Conservation (phyloP, 2,329 filamentous ascomycete genomes). For the Leptosphaerulina australis region DNA sequence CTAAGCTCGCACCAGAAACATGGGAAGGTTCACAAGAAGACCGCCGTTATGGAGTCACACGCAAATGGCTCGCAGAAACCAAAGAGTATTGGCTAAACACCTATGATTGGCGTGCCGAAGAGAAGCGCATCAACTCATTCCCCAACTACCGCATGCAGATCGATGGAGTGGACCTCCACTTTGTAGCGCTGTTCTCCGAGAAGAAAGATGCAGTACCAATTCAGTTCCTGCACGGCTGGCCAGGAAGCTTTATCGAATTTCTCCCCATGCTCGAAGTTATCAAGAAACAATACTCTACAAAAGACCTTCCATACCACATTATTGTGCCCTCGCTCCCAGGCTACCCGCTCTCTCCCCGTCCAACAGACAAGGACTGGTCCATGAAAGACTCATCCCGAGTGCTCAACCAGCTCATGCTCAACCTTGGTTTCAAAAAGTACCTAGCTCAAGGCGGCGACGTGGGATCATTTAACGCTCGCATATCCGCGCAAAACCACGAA, state of each 20-base stretch:
- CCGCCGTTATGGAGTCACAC: conserved; percentile 38
- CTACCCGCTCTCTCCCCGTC: conserved; percentile 58
- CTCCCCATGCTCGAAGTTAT: conserved; percentile 58
- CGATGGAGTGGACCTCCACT: conserved; percentile 57
- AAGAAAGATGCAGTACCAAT: conserved; percentile 60
- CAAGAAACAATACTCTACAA: conserved; percentile 55
- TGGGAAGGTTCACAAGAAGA: conserved; percentile 39
- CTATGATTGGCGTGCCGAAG: conserved; percentile 48
- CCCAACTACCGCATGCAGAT: conserved; percentile 59
- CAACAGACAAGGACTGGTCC: conserved; percentile 54
- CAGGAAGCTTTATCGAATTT: conserved; percentile 63
- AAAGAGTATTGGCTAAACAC: conserved; percentile 48
- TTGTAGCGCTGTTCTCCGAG: conserved; percentile 61
- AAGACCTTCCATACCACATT: conserved; percentile 62
- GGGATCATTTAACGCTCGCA: conserved; percentile 53
- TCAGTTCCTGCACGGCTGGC: conserved; percentile 64
- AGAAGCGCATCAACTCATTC: conserved; percentile 57
- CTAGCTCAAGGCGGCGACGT: conserved; percentile 65
- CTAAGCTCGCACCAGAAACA: conserved; percentile 41
- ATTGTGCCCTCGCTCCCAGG: conserved; percentile 64
- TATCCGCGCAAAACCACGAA: conserved; percentile 50
- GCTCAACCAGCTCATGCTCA: conserved; percentile 61
- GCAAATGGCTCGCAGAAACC: conserved; percentile 43
- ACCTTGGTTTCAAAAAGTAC: conserved; percentile 62
- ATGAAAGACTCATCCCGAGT: conserved; percentile 51